Conservation (phyloP, 345 rosid species). For the Gossypium rotundifolium region DNA sequence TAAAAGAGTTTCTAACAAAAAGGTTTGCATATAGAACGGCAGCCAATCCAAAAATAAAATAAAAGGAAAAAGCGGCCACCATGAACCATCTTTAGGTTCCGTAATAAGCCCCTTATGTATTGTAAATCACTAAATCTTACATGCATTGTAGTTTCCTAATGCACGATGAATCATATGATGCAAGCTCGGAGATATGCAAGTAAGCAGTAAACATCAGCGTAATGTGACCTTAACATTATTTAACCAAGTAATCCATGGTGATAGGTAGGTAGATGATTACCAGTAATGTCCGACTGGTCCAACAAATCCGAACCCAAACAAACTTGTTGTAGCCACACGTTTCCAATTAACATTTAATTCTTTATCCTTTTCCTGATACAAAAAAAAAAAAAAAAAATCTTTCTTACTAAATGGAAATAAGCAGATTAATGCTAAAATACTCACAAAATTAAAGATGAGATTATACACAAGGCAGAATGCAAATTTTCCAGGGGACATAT, state of each 20-base stretch:
- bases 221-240: neutral
- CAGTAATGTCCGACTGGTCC: slow-evolving; percentile 41
- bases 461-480: neutral
- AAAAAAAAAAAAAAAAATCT: neutral
- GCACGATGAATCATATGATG: neutral
- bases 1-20: neutral
- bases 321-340: slow-evolving; percentile 36
- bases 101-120: neutral
- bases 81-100: neutral
- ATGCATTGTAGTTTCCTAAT: neutral
- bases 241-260: neutral
- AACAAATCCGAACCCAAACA: slow-evolving; percentile 38
- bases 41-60: neutral
- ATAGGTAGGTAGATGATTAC: slow-evolving; percentile 10
- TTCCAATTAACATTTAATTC: slow-evolving; percentile 23
- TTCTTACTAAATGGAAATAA: neutral
- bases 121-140: neutral
- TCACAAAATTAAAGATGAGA: neutral
- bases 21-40: neutral
- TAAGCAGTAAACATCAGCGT: neutral
- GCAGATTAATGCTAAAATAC: neutral
- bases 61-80: neutral
- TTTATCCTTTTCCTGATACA: slow-evolving; percentile 23
- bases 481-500: neutral
- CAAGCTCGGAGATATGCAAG: neutral